Base-by-base conservation (phyloP, 495 filamentous ascomycete species). In the Penicillium chermesinum region DNA sequence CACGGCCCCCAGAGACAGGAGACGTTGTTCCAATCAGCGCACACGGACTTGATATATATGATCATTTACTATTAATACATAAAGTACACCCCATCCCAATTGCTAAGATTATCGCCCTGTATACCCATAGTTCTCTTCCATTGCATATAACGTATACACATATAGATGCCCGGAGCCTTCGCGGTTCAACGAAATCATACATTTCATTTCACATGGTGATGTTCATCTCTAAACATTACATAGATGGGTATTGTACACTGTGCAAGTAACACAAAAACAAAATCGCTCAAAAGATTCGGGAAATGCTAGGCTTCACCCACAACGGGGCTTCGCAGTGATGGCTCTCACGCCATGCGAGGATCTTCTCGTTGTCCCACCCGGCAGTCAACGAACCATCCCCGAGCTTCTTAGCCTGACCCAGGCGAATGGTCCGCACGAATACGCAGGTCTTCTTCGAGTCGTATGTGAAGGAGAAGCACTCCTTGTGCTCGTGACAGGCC, bases 251-350 rank as follows among this genome's bases (percentile, higher is more conserved):
- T 43, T 41, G 18, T 41, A 25, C 38, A 32, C 10, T 43, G 6
- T 38, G 18, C n/a, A 32, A 19, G 35, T 22, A 19, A 19, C 34
- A 10, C 3, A 4, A 37, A n/a, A 37, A 7, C 16, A 14, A 41
- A 8, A 22, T 30, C 30, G n/a, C 35, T 38, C 46, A 66, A 15
- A 62, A 66, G n/a, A 66, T 66, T 22, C 63, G 48, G 27, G 45
- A 55, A 8, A 58, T 39, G 49, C 63, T 66, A 5, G 65, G 63
- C 46, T 66, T 62, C 54, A 64, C 47, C 65, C 65, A 68, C 40
- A 30, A 27, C 22, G 40, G 40, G 18, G 21, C 21, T 10, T 43
- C 40, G 10, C 40, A 43, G 3, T 1, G 16, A 45, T 40, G 10
- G 57, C 50, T 19, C 46, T 49, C 44, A 1, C 48, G 52, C 56